Evolutionary conservation across 805 yeast species (phyloP), one percentile per base, ranked within the genome.

Genomic region (Wickerhamiella sorbophila): DNA sequence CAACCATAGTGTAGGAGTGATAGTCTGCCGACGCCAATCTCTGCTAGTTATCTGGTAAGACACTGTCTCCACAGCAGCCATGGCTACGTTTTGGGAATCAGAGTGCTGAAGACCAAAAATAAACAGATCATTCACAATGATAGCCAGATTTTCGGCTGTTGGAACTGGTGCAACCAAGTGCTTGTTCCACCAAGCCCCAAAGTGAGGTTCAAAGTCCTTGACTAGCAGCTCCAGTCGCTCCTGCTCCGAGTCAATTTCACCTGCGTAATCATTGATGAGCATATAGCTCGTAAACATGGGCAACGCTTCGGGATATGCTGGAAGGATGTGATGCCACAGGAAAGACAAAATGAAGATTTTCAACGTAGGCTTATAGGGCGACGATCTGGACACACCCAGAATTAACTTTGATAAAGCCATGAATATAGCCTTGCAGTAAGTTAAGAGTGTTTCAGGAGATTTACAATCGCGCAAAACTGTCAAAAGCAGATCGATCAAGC

Each of bases 101-200:
- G 39, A 21, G 22, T 35, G 27, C 35, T 35, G 43, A 6, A 40
- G 35, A 2, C 43, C 43, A 8, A 24, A 19, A n/a, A 27, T 18
- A 12, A 40, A 18, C 10, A 29, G 32, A 22, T 40, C 37, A 21
- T 33, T 22, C 3, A 35, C 32, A 19, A 31, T 10, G 17, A 33
- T 18, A 8, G 15, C 22, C 9, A 34, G 21, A 33, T 40, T 34
- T 6, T 27, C 31, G 17, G 10, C 19, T 18, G 26, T 14, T 8
- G 33, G 29, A 12, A 24, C 12, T 6, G 29, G 29, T 24, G 29
- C 29, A 24, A 8, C 29, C 29, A 24, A 12, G 12, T 24, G 12
- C 29, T 24, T 24, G 12, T 12, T 24, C 29, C 29, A 24, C 29
- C 29, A 24, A 6, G 6, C 29, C 6, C 29, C 29, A 24, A 24